Evolutionary conservation across 2,329 filamentous ascomycete species (phyloP), one percentile per base, ranked within the genome.

Genomic region (Colletotrichum karsti): DNA sequence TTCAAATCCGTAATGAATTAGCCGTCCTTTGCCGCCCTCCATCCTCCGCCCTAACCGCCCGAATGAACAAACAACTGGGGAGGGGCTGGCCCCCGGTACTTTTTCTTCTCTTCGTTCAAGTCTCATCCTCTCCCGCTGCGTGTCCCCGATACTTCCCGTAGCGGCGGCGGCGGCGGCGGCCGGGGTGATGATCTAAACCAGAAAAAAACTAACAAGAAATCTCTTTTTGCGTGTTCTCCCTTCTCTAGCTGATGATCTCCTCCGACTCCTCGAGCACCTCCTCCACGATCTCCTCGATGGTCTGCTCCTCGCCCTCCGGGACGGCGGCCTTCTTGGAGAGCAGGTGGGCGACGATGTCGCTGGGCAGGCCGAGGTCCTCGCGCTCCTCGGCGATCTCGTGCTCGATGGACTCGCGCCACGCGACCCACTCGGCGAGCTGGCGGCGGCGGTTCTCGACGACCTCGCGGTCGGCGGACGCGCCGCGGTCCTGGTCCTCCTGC

Each of bases 401-500:
- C 81, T 92, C 90, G 72, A 94, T 88, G 68, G 87, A 84, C 75
- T 90, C 89, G 77, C 94, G 88, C 94, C 95, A 99, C 64, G 89
- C 89, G 74, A 91, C 80, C 96, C 96, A 99, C 82, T 98, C 95
- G 73, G 92, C 89, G 74, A 99, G 90, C 77, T 94, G 84, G 75
- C 90, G 86, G 77, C 95, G 91, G 73, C 96, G 90, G 73, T 90
- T 91, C 82, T 98, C 95, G 70, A 99, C 92, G 56, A 99, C 94
- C 37, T 95, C 95, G 76, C 95, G 90, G 83, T 98, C 96, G 74
- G 95, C 96, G 63, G 94, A 95, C 70, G 95, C 95, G 77, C 95
- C 95, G 77, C 95, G 94, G 78, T 97, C 94, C 71, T 92, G 90
- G 81, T 99, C 97, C 79, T 97, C 92, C 83, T 97, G 94, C 74